Evolutionary conservation across 2,329 filamentous ascomycete genomes (phyloP), one percentile per base, ranked within the genome.

Genomic region (Exophiala sideris): DNA sequence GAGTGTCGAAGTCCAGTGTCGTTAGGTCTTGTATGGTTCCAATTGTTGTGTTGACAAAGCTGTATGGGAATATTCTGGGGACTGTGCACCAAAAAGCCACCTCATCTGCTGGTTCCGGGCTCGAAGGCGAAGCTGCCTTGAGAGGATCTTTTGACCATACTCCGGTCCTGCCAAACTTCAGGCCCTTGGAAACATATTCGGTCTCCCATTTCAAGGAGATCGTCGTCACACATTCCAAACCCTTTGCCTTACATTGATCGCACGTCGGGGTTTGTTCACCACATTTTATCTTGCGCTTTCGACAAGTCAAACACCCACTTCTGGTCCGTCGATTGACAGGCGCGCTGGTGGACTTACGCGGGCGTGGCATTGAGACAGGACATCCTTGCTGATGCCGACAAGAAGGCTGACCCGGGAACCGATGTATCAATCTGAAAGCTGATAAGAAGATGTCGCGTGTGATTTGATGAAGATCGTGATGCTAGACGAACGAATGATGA

Each of bases 291-390:
- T 71, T 71, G 50, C 72, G 69, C 47, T 65, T 60, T 18, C 71
- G 70, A 52, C 72, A 75, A 59, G 69, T 70, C 54, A 66, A 66
- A 59, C 72, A 75, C 48, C 72, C 72, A 60, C 62, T 68, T 45
- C 71, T 70, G 53, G 67, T 71, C n/a, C 52, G 52, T 12, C 52
- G 52, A 42, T 55, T 55, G 35, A 55, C 24, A 14, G 44, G 47
- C 16, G 34, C 21, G 41, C 14, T 34, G 35, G 47, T 47, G 32
- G 52, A 47, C 21, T 50, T 55, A 36, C 41, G 48, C 18, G 41
- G 52, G 8, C 52, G 52, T 12, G 52, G 52, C 52, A 55, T 55
- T 33, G 34, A 35, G 35, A 52, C 20, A 24, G 33, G 12, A 20
- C 45, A 48, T 48, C 12, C 45, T 48, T 12, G 18, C 20, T 38